Evolutionary conservation across 2,329 filamentous ascomycete genomes (phyloP).

Genomic region (Epichloe sibirici): DNA sequence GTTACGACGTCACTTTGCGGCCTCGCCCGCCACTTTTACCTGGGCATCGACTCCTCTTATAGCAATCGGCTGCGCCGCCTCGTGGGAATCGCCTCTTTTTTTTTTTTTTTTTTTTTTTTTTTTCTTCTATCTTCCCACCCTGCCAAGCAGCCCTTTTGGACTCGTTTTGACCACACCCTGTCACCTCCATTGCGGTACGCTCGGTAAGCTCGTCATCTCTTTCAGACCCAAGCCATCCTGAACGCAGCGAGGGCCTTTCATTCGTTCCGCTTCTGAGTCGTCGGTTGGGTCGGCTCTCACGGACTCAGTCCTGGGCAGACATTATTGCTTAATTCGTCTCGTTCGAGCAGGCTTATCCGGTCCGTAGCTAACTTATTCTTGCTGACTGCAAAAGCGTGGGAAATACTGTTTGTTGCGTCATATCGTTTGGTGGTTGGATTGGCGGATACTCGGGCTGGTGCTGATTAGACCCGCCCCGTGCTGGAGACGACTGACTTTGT

Average conservation of each 20-base stretch:
- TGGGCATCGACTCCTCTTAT: neutral
- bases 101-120: too few species aligned
- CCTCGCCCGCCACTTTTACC: neutral
- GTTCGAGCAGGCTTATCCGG: neutral
- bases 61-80: neutral
- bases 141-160: neutral
- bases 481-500: neutral
- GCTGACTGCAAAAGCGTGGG: neutral
- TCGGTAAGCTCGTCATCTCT: neutral
- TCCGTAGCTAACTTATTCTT: neutral
- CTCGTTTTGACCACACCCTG: neutral
- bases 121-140: too few species aligned
- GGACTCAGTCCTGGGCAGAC: neutral
- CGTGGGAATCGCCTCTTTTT: neutral
- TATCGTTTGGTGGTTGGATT: neutral
- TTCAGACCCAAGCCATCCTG: neutral
- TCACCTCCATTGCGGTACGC: neutral
- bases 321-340: neutral
- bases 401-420: neutral
- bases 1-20: neutral
- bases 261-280: neutral
- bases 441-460: neutral
- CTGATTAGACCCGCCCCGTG: neutral
- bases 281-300: neutral
- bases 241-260: neutral